A percentile compares a stretch with the other conserved stretches of the same genome.
Evolutionary conservation across 495 filamentous ascomycete species (phyloP).

Genomic region (Xylaria scruposa): DNA sequence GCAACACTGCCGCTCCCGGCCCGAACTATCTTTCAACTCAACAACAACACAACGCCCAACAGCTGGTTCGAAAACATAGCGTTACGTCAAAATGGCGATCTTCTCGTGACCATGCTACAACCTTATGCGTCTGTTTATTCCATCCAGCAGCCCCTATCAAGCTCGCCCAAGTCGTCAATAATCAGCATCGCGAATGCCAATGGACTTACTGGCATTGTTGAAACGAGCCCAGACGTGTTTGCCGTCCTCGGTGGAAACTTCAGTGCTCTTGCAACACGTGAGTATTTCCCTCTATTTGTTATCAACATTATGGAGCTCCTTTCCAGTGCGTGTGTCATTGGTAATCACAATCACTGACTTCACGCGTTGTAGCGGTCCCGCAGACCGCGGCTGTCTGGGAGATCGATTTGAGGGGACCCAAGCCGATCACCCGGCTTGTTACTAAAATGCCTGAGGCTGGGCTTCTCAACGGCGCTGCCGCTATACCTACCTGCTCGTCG

Average conservation of each 20-base stretch:
- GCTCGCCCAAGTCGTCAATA: slow-evolving; percentile 28
- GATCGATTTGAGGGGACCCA: slow-evolving; percentile 12
- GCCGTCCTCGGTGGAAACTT: slow-evolving; percentile 28
- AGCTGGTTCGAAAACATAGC: slow-evolving; percentile 52
- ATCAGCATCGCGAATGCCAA: slow-evolving; percentile 31
- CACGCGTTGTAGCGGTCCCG: background rate
- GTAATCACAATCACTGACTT: slow-evolving; percentile 12
- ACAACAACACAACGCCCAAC: slow-evolving; percentile 26
- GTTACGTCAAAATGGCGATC: slow-evolving; percentile 44
- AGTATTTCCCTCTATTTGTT: background rate
- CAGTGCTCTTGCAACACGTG: slow-evolving; percentile 30
- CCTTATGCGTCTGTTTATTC: slow-evolving; percentile 30
- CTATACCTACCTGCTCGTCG: slow-evolving; percentile 31
- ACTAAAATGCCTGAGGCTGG: slow-evolving; percentile 25
- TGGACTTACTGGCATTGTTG: slow-evolving; percentile 42
- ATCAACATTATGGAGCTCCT: background rate
- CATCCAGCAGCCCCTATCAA: slow-evolving; percentile 24
- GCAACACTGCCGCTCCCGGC: slow-evolving; percentile 22
- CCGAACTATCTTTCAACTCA: slow-evolving; percentile 37
- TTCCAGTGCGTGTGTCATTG: background rate
- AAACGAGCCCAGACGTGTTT: slow-evolving; percentile 40
- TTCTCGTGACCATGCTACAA: slow-evolving; percentile 40
- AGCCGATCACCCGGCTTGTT: slow-evolving; percentile 14
- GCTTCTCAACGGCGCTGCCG: slow-evolving; percentile 46
- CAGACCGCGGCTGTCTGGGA: slow-evolving; percentile 24